phyloP scores from a whole-genome alignment of 2,329 filamentous ascomycete genomes.

The Trichoderma sp. region DNA sequence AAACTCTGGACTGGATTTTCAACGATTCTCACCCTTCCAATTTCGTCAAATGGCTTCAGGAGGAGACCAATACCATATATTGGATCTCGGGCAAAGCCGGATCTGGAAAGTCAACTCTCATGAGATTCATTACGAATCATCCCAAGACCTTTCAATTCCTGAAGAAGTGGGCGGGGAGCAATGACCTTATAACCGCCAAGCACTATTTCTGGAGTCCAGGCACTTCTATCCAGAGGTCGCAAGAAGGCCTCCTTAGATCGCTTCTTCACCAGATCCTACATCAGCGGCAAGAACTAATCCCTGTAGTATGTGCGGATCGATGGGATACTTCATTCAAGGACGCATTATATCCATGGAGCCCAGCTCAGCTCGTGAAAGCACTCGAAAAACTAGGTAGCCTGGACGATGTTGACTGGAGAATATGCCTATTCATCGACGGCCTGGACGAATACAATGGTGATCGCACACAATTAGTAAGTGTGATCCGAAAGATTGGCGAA shows the following conservation, averaged over 20 bases:
- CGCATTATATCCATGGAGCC: no score
- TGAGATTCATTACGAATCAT: conserved; percentile 29
- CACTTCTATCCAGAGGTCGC: conserved; percentile 31
- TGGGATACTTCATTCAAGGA: no score
- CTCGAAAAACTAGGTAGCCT: background rate
- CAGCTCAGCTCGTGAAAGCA: no score
- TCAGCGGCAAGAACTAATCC: no score
- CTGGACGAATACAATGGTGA: conserved; percentile 26
- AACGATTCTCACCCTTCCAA: no score
- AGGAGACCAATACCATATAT: no score
- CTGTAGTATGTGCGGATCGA: background rate
- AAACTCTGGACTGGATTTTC: no score
- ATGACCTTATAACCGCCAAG: conserved; percentile 10
- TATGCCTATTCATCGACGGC: conserved; percentile 28
- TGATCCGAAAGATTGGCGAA: conserved; percentile 1
- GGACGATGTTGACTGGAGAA: no score
- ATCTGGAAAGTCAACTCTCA: conserved; percentile 41
- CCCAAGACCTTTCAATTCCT: background rate
- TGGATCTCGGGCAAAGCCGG: conserved; percentile 36
- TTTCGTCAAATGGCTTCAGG: no score
- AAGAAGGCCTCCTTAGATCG: conserved; percentile 33
- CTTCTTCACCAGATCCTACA: conserved; percentile 33
- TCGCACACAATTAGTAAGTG: conserved; percentile 5
- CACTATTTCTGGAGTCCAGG: conserved; percentile 39
- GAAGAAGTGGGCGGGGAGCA: background rate